Evolutionary conservation across 345 rosid species (phyloP).

Genomic region (Lagerstroemia speciosa): DNA sequence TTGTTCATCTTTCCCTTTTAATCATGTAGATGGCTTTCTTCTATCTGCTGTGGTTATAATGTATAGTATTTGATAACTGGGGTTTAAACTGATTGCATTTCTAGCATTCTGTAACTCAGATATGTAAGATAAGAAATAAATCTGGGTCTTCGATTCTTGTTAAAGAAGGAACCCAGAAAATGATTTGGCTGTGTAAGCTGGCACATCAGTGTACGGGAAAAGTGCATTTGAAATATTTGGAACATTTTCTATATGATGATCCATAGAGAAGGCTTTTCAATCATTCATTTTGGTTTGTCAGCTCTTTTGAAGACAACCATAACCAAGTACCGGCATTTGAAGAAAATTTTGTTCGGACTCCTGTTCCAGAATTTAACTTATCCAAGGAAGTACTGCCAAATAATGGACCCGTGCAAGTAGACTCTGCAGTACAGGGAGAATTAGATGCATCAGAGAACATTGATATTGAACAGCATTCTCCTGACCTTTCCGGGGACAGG

Average conservation of each 20-base stretch:
- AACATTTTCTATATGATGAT: background rate
- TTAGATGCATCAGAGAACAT: conserved; percentile 30
- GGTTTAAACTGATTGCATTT: background rate
- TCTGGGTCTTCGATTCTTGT: background rate
- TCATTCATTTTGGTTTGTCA: conserved; percentile 21
- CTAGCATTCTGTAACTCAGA: background rate
- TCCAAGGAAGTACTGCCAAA: conserved; percentile 31
- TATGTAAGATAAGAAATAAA: background rate
- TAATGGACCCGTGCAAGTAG: conserved; percentile 29
- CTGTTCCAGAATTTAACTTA: conserved; percentile 33
- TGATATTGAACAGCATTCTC: conserved; percentile 47
- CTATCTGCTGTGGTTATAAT: background rate
- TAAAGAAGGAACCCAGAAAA: background rate
- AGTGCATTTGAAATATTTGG: background rate
- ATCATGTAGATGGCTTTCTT: background rate
- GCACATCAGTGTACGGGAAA: background rate
- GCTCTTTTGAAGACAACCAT: conserved; percentile 65
- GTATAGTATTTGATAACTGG: background rate
- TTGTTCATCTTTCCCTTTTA: background rate
- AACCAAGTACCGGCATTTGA: conserved; percentile 37
- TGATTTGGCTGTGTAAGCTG: background rate
- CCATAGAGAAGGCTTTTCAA: background rate
- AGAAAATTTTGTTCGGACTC: conserved; percentile 28
- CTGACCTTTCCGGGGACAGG: conserved; percentile 51
- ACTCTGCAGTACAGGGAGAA: conserved; percentile 30